Percentiles rank a stretch among this genome's conserved stretches.
Evolutionary conservation across 2,329 filamentous ascomycete species (phyloP).

Genomic region (Apiospora pterosperma): DNA sequence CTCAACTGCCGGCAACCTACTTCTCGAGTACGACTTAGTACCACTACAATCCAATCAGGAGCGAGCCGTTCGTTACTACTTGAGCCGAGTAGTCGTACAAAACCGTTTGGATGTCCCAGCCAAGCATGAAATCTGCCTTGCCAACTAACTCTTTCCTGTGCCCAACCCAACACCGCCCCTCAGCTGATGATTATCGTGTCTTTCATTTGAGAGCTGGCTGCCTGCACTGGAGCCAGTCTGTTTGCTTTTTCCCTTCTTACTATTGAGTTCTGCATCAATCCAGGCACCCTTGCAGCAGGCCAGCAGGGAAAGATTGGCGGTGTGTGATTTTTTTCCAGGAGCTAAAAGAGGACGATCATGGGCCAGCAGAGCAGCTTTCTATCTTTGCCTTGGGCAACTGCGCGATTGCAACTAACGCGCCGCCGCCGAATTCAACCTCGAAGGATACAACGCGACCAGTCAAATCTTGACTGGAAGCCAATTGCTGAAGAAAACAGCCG

Average conservation of each 20-base stretch:
- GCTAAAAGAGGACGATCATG: neutral
- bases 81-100: neutral
- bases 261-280: neutral
- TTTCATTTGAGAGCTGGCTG: neutral
- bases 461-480: neutral
- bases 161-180: neutral
- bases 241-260: neutral
- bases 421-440: too few species aligned
- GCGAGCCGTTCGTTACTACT: neutral
- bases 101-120: neutral
- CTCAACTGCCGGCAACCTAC: neutral
- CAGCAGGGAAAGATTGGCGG: neutral
- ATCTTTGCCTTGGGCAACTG: neutral
- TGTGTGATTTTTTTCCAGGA: neutral
- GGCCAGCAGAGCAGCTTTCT: neutral
- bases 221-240: neutral
- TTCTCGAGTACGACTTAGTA: neutral
- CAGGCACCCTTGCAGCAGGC: neutral
- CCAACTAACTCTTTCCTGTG: neutral
- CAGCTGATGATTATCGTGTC: neutral
- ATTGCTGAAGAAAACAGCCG: neutral
- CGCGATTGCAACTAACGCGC: neutral
- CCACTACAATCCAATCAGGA: neutral
- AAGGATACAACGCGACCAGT: too few species aligned
- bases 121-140: neutral